Evolutionary conservation across 148 eudicot species (phyloP), one percentile per base, ranked within the genome.

Genomic region (Cornus kousa): DNA sequence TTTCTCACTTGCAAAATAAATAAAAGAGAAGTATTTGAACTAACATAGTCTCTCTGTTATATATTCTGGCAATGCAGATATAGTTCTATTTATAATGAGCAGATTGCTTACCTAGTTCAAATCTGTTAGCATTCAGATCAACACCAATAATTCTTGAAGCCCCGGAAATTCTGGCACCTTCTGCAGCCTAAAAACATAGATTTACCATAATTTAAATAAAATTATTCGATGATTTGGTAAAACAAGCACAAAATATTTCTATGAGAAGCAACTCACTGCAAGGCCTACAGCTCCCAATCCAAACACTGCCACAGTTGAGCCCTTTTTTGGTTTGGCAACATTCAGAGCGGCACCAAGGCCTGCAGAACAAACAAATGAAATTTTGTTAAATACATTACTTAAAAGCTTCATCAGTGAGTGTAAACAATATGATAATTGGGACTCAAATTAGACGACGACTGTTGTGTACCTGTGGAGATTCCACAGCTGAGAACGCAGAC

Each of bases 241-340:
- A 43, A 1, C 22, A 40, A 3, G 43, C 16, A 40, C 9, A 40
- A 40, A 20, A 39, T 20, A n/a, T 70, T 71, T 14, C 28, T 20
- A 43, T 20, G 1, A 19, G 70, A 48, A 28, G 43, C 33, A 65
- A 90, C 98, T 91, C 82, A 94, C 98, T 71, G 94, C 97, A 72
- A 92, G 91, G 79, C 95, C 97, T 13, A 92, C 98, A 71, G 98
- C 95, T 43, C 98, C 97, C 67, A 92, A 80, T 77, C 97, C 95
- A 39, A 94, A 92, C 7, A 94, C 76, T 33, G 97, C 98, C 68
- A 94, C 93, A 1, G 90, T 88, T 31, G 95, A 88, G 23, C 95
- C 98, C 75, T 90, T 86, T 46, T 65, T 85, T 7, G 97, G 97
- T 82, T 91, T 92, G 7, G 97, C 98, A 65, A 92, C 98, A 85